Evolutionary conservation across 2,329 filamentous ascomycete genomes (phyloP).

Genomic region (Claviceps lovelessii): DNA sequence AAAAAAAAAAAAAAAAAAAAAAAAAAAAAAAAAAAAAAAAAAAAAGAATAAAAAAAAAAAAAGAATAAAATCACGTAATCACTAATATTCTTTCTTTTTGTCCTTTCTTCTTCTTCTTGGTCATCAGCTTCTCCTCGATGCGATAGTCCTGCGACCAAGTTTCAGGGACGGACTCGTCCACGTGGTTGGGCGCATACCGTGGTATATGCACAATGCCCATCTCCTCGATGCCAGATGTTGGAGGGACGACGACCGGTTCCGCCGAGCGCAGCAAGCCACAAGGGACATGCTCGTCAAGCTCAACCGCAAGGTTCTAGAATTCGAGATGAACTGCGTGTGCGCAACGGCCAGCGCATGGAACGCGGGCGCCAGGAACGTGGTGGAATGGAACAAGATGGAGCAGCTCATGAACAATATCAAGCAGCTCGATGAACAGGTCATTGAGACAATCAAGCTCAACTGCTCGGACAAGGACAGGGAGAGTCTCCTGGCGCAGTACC

Average conservation of each 20-base stretch:
- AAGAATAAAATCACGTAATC: not conserved
- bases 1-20: too few relatives aligned
- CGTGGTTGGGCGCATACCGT: slow-evolving; percentile 19
- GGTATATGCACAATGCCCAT: slow-evolving; percentile 20
- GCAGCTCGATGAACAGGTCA: slow-evolving; percentile 15
- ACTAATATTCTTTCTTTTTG: not conserved
- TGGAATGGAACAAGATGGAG: slow-evolving; percentile 19
- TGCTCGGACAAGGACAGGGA: slow-evolving; percentile 8
- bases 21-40: too few relatives aligned
- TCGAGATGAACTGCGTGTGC: slow-evolving; percentile 27
- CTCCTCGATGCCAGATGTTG: slow-evolving; percentile 13
- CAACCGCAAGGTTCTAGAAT: slow-evolving; percentile 21
- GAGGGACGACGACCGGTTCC: slow-evolving; percentile 11
- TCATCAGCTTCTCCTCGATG: slow-evolving; percentile 20
- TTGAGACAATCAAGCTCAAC: slow-evolving; percentile 10
- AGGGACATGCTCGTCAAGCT: slow-evolving; percentile 14
- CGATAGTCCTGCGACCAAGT: slow-evolving; percentile 19
- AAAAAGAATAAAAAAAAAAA: not conserved
- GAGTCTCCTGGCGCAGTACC: slow-evolving; percentile 7
- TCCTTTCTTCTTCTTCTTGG: not conserved
- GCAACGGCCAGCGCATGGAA: slow-evolving; percentile 24
- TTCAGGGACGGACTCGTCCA: slow-evolving; percentile 18
- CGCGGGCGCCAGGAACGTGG: slow-evolving; percentile 21
- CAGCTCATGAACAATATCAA: slow-evolving; percentile 14
- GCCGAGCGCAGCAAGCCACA: slow-evolving; percentile 8